phyloP scores from a whole-genome alignment of 202 grass and related monocot genomes.

The Schoenoplectus triqueter region DNA sequence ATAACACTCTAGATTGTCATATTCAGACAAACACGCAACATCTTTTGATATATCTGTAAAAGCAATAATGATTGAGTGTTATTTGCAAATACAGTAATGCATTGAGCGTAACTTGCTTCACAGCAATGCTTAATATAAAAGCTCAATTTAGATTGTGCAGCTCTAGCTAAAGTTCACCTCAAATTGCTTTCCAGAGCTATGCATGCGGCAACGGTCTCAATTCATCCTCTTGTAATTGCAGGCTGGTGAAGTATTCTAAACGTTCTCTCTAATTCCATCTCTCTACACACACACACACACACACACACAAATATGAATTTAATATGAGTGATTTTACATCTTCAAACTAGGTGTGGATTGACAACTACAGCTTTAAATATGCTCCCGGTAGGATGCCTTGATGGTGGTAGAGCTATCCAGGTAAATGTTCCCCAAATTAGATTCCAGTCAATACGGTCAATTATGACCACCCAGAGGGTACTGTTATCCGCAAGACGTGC shows the following conservation, averaged over 20 bases:
- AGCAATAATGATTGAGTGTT: slow-evolving; percentile 5
- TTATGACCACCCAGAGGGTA: neutral
- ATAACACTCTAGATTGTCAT: slow-evolving; percentile 8
- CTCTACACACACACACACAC: neutral
- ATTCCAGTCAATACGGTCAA: slow-evolving; percentile 22
- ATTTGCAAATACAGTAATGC: slow-evolving; percentile 26
- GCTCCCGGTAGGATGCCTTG: slow-evolving; percentile 98
- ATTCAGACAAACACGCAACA: neutral
- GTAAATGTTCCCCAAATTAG: slow-evolving; percentile 41
- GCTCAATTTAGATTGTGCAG: slow-evolving; percentile 25
- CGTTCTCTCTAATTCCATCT: slow-evolving; percentile 10
- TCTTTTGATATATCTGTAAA: slow-evolving; percentile 15
- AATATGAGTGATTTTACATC: slow-evolving; percentile 22
- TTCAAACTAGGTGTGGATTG: slow-evolving; percentile 79
- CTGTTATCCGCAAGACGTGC: neutral
- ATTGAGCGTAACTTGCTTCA: neutral
- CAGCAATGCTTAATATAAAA: slow-evolving; percentile 19
- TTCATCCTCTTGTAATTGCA: slow-evolving; percentile 97
- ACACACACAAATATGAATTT: neutral
- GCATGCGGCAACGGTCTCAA: slow-evolving; percentile 88
- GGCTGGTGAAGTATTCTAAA: slow-evolving; percentile 74
- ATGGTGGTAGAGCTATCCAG: slow-evolving; percentile 96
- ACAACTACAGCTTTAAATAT: slow-evolving; percentile 98
- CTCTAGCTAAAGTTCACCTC: slow-evolving; percentile 23
- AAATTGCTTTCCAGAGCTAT: slow-evolving; percentile 69